Evolutionary conservation across 768 basidiomycete genomes (phyloP).

Genomic region (Cystofilobasidium ferigula): DNA sequence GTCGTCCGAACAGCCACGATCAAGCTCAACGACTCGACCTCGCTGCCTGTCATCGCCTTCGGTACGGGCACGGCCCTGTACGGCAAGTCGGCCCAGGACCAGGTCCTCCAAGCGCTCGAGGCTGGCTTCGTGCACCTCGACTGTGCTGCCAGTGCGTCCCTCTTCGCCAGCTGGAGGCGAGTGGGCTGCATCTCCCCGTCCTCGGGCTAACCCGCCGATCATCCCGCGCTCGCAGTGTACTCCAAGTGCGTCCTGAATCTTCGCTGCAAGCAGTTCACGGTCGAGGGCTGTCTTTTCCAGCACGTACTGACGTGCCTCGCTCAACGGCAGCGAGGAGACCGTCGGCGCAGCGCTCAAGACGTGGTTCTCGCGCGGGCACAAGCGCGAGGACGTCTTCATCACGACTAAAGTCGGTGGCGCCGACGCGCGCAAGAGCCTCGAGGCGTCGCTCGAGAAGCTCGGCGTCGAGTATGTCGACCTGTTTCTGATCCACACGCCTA

Average conservation of each 20-base stretch:
- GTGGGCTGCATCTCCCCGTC: neutral
- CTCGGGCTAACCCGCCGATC: neutral
- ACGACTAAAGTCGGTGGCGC: conserved; percentile 30
- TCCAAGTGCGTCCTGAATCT: no score
- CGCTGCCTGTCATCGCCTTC: conserved; percentile 17
- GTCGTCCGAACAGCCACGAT: conserved; percentile 1
- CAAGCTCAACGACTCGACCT: conserved; percentile 24
- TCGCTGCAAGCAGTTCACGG: no score
- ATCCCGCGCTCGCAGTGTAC: conserved; percentile 13
- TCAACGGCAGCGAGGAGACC: conserved; percentile 31
- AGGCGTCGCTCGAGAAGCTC: conserved; percentile 25
- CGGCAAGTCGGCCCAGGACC: conserved; percentile 24
- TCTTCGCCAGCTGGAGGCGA: no score
- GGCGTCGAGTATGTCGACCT: conserved; percentile 45
- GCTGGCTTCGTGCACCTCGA: conserved; percentile 30
- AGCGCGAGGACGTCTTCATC: conserved; percentile 30
- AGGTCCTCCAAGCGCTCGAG: conserved; percentile 28
- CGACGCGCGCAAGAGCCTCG: conserved; percentile 26
- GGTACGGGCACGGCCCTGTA: conserved; percentile 28
- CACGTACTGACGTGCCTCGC: no score
- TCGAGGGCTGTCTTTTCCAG: no score
- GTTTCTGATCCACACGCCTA: conserved; percentile 77
- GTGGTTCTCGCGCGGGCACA: conserved; percentile 10
- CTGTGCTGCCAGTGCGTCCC: conserved; percentile 25
- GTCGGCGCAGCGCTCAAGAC: conserved; percentile 31